Base-by-base conservation (phyloP, 148 eudicot species). In the Vaccinium darrowii region DNA sequence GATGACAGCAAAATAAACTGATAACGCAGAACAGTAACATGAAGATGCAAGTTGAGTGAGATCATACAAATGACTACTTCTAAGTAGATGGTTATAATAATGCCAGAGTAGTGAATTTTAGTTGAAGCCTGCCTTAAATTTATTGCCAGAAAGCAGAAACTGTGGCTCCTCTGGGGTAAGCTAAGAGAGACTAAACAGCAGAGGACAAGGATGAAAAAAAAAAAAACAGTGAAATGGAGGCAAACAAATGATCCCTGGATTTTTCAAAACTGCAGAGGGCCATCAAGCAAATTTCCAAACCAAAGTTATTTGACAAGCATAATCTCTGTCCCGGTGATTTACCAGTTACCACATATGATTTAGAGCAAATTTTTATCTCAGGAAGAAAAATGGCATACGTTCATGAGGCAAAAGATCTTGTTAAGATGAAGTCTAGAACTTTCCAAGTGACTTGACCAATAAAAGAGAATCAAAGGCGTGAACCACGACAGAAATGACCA, bases 1-100 rank as follows among this genome's bases (percentile, higher is more conserved):
- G 71, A 60, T 80, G 81, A 49, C 63, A 80, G 60, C 51, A n/a
- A 81, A 39, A 16, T 43, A 7, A 80, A 80, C 19, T 79, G 19
- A 56, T 58, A 49, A 8, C 21, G 54, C 16, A 16, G 54, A 50
- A 58, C 51, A 57, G 33, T 15, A 14, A 27, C 13, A 57, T 25
- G 50, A 58, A 43, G 50, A 58, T 58, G 25, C 27, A 57, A 79
- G 49, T 78, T 78, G 62, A 77, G 57, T 27, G 1, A 77, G 54
- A 39, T 49, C 54, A n/a, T 77, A 51, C 30, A n/a, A 49, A 73
- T 18, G 25, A 75, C 23, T 43, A 0, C 1, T n/a, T 76, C 57
- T 25, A 39, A 73, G 77, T 73, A 13, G n/a, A 73, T 15, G 39
- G 19, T 15, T 12, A 13, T 69, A 69, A 27, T 13, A 12, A 39